Evolutionary conservation across 345 rosid genomes (phyloP), one percentile per base, ranked within the genome.

Genomic region (Balakata baccata): DNA sequence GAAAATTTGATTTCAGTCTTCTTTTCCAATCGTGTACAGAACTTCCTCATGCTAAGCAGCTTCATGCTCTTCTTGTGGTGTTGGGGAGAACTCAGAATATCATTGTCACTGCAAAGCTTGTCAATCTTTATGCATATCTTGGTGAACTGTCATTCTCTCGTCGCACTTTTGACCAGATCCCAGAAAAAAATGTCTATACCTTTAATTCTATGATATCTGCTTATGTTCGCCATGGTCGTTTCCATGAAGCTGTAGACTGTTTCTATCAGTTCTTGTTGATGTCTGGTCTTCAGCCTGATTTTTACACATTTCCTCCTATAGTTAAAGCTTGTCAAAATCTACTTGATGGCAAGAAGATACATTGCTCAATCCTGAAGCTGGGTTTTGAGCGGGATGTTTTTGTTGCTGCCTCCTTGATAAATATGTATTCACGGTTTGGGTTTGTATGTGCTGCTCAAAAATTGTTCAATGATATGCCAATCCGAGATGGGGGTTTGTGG

Each of bases 361-460:
- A 91, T 80, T 93, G 91, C 46, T 88, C 23, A 43, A 43, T 64
- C 12, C 17, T 64, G 8, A 64, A 64, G 22, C 23, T 41, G 72
- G 93, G 92, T 51, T 86, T 89, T 73, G 87, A 83, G 39, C 80
- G 81, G 65, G 86, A 84, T 80, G 93, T 91, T 39, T 87, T 86
- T 78, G 78, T 93, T 25, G 83, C 82, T 10, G 87, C 95, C 23
- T 88, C 97, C 61, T 78, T 93, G 80, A 75, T 90, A 77, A 90
- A 90, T 60, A 86, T 94, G 93, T 94, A 92, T 69, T 84, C 94
- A 0, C 87, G 91, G 74, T 92, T 97, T 71, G 86, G 88, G 68
- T 69, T 68, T 66, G 75, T 90, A 67, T 69, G 67, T 38, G 79
- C 69, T 75, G 92, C 97, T 66, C 68, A 88, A 39, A 69, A 70